Evolutionary conservation across 805 yeast species (phyloP).

Genomic region (Babjeviella inositovora): DNA sequence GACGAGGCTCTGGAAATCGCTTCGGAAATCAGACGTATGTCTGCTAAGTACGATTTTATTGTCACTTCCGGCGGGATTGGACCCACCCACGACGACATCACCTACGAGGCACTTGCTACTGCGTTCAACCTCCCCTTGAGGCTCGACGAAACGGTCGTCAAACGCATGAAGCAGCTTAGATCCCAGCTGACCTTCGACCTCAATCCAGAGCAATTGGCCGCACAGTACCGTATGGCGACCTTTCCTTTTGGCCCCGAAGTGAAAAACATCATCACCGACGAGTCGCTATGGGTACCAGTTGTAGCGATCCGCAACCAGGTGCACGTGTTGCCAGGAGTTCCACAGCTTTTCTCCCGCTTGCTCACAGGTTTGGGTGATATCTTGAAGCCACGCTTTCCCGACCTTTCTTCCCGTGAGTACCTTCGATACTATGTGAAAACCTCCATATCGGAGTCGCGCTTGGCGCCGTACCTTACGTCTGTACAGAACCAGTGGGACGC

Average conservation of each 20-base stretch:
- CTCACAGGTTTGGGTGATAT: conserved; percentile 23
- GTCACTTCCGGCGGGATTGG: conserved; percentile 70
- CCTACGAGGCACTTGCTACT: conserved; percentile 60
- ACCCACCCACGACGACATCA: conserved; percentile 83
- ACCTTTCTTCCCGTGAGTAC: no score
- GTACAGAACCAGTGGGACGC: conserved; percentile 23
- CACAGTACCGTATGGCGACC: conserved; percentile 69
- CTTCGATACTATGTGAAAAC: conserved; percentile 52
- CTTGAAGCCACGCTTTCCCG: conserved; percentile 9
- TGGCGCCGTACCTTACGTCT: conserved; percentile 45
- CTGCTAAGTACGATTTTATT: conserved; percentile 42
- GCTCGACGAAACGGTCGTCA: conserved; percentile 40
- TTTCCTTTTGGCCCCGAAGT: conserved; percentile 39
- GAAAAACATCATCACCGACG: conserved; percentile 21
- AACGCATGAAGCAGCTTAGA: conserved; percentile 36
- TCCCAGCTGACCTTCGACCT: conserved; percentile 16
- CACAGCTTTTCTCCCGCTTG: conserved; percentile 48
- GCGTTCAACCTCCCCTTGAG: conserved; percentile 35
- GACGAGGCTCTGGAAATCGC: conserved; percentile 58
- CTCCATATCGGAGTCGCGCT: conserved; percentile 37
- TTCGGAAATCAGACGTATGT: conserved; percentile 25
- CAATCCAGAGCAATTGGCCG: conserved; percentile 26
- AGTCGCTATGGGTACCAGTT: conserved; percentile 71
- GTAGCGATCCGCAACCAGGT: conserved; percentile 52
- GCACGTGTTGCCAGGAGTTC: conserved; percentile 73